phyloP scores from a whole-genome alignment of 2,329 filamentous ascomycete species.

The Balansia obtecta region DNA sequence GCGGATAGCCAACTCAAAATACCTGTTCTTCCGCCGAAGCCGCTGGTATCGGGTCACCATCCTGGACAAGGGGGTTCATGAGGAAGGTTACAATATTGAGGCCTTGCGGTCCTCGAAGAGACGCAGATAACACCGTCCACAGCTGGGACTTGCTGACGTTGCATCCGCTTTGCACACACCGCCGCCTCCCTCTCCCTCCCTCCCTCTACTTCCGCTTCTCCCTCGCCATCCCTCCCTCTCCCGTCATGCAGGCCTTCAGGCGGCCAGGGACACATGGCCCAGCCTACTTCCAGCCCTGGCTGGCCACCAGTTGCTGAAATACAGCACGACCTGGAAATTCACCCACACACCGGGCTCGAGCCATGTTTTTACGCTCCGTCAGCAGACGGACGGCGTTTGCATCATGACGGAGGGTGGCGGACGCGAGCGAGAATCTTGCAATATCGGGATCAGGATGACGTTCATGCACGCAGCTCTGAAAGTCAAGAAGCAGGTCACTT shows the following conservation, averaged over 20 bases:
- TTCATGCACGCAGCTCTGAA: no score
- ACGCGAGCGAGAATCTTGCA: background rate
- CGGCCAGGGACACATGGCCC: conserved; percentile 10
- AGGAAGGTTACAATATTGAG: background rate
- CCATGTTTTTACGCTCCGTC: background rate
- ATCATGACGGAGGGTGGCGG: conserved; percentile 4
- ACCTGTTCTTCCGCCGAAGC: no score
- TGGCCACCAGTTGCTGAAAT: background rate
- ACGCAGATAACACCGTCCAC: background rate
- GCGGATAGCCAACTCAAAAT: no score
- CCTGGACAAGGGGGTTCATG: background rate
- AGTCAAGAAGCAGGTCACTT: no score
- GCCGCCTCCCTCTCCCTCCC: background rate
- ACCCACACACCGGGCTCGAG: background rate
- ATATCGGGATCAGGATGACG: no score
- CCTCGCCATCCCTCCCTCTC: background rate
- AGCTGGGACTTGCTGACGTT: background rate
- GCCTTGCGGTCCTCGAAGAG: no score
- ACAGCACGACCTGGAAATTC: no score
- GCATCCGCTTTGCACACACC: background rate
- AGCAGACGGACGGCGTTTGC: conserved; percentile 7
- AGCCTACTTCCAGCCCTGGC: background rate
- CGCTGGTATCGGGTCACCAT: no score
- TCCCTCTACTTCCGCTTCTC: no score
- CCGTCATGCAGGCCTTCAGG: conserved; percentile 9